A percentile compares a stretch with the other conserved stretches of the same genome.
Conservation (phyloP, 1,284 basidiomycete species). For the Ustilago bromivora region DNA sequence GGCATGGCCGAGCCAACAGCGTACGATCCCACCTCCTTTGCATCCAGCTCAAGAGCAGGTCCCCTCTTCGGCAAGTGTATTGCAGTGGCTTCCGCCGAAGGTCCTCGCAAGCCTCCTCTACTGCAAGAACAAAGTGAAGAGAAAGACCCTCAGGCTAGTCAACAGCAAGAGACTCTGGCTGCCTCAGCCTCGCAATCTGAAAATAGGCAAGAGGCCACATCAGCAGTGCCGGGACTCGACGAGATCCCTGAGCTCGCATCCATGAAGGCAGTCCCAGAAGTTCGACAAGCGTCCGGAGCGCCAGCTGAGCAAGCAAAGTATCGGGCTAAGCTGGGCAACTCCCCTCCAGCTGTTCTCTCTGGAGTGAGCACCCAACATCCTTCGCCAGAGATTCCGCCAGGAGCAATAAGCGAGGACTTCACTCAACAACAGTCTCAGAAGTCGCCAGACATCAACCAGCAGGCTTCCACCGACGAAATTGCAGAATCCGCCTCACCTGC, state of each 20-base stretch:
- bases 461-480: neutral
- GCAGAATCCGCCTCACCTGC: constrained; percentile 28
- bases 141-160: neutral
- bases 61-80: neutral
- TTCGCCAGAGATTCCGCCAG: neutral
- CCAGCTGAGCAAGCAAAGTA: constrained; percentile 3
- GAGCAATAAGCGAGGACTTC: neutral
- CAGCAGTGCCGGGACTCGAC: constrained; percentile 6
- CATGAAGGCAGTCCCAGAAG: constrained; percentile 1
- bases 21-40: neutral
- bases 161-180: neutral
- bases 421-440: neutral
- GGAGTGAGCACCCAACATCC: neutral
- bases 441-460: neutral
- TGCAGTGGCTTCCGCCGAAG: constrained; percentile 4
- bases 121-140: neutral
- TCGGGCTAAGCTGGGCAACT: neutral
- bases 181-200: neutral
- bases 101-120: neutral
- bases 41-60: constrained; percentile 1
- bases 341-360: neutral
- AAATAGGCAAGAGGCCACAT: neutral
- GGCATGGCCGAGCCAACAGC: neutral
- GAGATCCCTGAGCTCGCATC: constrained; percentile 14
- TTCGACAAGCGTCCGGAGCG: constrained; percentile 5